Conservation (phyloP, 352 stramenopile species). For the Hyaloperonospora arabidopsidis region DNA sequence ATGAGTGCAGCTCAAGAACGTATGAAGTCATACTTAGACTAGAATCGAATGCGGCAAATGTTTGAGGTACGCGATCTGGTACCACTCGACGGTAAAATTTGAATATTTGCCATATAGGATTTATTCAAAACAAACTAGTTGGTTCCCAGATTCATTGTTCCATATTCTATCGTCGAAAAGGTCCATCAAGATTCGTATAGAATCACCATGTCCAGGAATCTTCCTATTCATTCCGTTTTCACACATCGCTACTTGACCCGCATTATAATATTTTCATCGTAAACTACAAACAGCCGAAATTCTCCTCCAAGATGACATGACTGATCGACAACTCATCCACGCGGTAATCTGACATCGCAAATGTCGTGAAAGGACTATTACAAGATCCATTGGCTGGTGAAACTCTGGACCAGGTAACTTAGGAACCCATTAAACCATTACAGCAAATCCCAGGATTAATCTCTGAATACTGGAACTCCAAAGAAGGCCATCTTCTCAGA, state of each 20-base stretch:
- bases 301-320: slow-evolving; percentile 4
- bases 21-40: slow-evolving; percentile 7
- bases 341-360: slow-evolving; percentile 9
- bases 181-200: slow-evolving; percentile 7
- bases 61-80: slow-evolving; percentile 3
- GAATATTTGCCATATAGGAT: slow-evolving; percentile 9
- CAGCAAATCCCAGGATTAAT: slow-evolving; percentile 9
- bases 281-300: neutral
- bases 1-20: slow-evolving; percentile 6
- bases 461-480: slow-evolving; percentile 7
- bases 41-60: slow-evolving; percentile 1
- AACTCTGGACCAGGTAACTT: slow-evolving; percentile 7
- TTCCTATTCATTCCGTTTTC: slow-evolving; percentile 8
- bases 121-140: slow-evolving; percentile 2
- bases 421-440: slow-evolving; percentile 9
- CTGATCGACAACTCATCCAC: slow-evolving; percentile 8
- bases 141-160: slow-evolving; percentile 6
- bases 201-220: slow-evolving; percentile 3
- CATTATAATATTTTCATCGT: neutral
- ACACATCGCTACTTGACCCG: slow-evolving; percentile 8
- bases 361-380: slow-evolving; percentile 6
- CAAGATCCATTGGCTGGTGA: slow-evolving; percentile 16
- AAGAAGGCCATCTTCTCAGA: slow-evolving; percentile 1
- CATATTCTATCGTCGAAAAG: slow-evolving; percentile 3
- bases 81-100: slow-evolving; percentile 7